phyloP scores from a whole-genome alignment of 768 basidiomycete species.

The Leccinum boreale region DNA sequence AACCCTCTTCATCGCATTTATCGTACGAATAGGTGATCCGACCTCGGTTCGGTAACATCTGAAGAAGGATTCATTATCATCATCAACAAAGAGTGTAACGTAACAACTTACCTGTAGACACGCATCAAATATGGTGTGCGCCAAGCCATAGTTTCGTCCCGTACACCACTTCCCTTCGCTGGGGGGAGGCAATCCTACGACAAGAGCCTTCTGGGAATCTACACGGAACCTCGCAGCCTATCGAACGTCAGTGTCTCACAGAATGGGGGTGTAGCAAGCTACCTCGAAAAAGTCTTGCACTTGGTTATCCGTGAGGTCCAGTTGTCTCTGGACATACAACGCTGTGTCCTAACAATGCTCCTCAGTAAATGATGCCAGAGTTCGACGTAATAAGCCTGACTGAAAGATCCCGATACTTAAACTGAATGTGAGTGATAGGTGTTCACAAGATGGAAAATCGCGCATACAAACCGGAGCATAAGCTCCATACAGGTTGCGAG shows the following conservation, averaged over 20 bases:
- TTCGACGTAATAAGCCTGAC: slow-evolving; percentile 17
- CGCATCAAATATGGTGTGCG: slow-evolving; percentile 36
- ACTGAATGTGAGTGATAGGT: background rate
- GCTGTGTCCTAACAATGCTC: slow-evolving; percentile 37
- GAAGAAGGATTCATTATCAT: background rate
- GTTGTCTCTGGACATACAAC: slow-evolving; percentile 41
- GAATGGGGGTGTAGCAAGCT: background rate
- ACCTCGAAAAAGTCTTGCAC: slow-evolving; percentile 49
- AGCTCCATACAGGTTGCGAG: slow-evolving; percentile 37
- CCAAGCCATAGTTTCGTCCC: slow-evolving; percentile 42
- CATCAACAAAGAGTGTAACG: background rate
- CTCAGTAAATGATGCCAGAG: background rate
- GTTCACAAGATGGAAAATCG: background rate
- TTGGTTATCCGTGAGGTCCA: slow-evolving; percentile 36
- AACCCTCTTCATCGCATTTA: slow-evolving; percentile 21
- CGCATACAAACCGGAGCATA: slow-evolving; percentile 33
- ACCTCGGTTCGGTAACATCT: slow-evolving; percentile 45
- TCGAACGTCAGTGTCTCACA: background rate
- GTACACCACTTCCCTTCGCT: slow-evolving; percentile 34
- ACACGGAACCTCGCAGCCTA: slow-evolving; percentile 43
- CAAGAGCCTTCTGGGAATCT: slow-evolving; percentile 37
- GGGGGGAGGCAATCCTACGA: slow-evolving; percentile 44
- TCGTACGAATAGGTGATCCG: slow-evolving; percentile 27
- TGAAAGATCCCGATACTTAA: slow-evolving; percentile 41
- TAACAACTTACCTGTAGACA: slow-evolving; percentile 34